Base-by-base conservation (phyloP, 306 rosid genomes). In the Quillaja saponaria region DNA sequence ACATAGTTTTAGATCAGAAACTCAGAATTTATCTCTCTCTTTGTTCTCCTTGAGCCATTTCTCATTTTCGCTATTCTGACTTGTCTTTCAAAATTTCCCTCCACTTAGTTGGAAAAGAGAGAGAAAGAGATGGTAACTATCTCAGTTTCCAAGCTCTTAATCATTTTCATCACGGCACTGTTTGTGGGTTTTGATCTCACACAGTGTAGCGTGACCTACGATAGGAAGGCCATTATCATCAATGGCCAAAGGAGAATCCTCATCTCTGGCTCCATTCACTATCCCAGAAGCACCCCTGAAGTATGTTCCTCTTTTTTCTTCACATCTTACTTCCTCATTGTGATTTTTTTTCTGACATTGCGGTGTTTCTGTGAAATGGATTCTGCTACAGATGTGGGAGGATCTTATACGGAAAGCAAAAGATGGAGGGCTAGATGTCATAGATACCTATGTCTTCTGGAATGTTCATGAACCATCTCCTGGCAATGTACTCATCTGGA, bases 71-170 rank as follows among this genome's bases (percentile, higher is more conserved):
- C 16, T 58, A 9, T 18, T 61, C 55, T 44, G 14, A 56, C 12
- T 28, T 52, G 60, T 12, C 41, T 55, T 75, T 64, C 40, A 76
- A 73, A 68, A 56, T 67, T 77, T 66, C 77, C 73, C 82, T 73
- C 87, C 63, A 53, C 34, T 42, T 8, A 38, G 55, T 61, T 19
- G 5, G 47, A 3, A 6, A 34, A 16, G 37, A n/a, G 25, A 66
- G 34, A 33, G 15, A 50, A 34, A 75, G 80, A 69, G 13, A 87
- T 94, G 99, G 82, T 48, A 76, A 58, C 68, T 69, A 56, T 21
- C 80, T 83, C 86, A 13, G 72, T 73, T 81, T 74, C 86, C 67
- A 87, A 77, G 70, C 74, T 76, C 52, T 38, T 81, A 16, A 8
- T 54, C 10, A 47, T 85, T 55, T 53, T 66, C 66, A 54, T 83